A percentile compares a stretch with the other conserved stretches of the same genome.
Evolutionary conservation across 495 filamentous ascomycete genomes (phyloP).

Genomic region (Trypethelium eluteriae): DNA sequence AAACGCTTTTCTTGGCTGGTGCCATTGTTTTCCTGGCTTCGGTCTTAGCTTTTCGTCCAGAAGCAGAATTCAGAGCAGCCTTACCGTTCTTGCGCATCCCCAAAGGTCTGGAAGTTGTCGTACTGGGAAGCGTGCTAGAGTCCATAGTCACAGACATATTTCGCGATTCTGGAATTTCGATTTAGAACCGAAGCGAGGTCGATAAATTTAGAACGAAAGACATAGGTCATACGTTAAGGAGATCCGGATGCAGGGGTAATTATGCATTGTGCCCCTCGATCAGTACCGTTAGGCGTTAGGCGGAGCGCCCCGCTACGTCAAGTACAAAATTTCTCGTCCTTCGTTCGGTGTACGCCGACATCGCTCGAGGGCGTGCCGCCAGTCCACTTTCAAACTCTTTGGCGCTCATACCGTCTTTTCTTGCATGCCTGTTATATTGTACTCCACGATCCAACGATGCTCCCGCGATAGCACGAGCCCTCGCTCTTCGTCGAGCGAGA

Average conservation of each 20-base stretch:
- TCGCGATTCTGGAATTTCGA: background rate
- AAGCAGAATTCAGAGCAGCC: slow-evolving; percentile 5
- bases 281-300: no score
- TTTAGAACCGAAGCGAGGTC: background rate
- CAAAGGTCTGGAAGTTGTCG: slow-evolving; percentile 20
- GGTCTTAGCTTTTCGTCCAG: slow-evolving; percentile 9
- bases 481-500: slow-evolving; percentile 7
- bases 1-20: slow-evolving; percentile 72
- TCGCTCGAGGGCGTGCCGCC: background rate
- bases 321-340: background rate
- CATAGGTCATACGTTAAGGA: no score
- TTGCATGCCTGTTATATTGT: background rate
- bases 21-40: slow-evolving; percentile 87
- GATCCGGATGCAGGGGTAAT: no score
- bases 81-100: slow-evolving; percentile 63
- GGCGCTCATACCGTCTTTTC: no score
- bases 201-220: no score
- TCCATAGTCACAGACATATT: background rate
- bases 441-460: slow-evolving; percentile 19
- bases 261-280: no score
- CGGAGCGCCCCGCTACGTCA: background rate
- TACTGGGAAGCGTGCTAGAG: background rate
- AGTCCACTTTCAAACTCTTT: background rate
- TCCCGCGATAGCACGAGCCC: slow-evolving; percentile 25
- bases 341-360: background rate